Percentiles rank a stretch among this genome's conserved stretches.
phyloP scores from a whole-genome alignment of 495 filamentous ascomycete species.

The Ascobolus immersus region DNA sequence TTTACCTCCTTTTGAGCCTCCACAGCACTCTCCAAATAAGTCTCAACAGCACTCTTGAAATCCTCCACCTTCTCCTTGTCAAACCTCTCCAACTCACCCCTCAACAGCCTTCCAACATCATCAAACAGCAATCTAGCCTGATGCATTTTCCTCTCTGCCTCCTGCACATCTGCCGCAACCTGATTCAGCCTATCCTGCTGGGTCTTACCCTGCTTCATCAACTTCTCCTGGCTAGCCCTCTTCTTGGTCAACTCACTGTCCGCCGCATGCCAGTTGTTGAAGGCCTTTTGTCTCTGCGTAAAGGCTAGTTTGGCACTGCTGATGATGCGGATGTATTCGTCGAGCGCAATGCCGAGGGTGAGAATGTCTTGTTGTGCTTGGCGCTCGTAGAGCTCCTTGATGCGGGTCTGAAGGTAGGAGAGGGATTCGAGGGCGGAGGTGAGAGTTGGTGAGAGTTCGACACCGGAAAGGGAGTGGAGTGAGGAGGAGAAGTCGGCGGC shows the following conservation, averaged over 20 bases:
- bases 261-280: conserved; percentile 71
- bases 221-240: conserved; percentile 64
- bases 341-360: conserved; percentile 86
- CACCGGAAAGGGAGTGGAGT: conserved; percentile 64
- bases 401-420: conserved; percentile 75
- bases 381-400: conserved; percentile 81
- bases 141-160: conserved; percentile 84
- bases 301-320: conserved; percentile 82
- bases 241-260: conserved; percentile 74
- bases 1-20: conserved; percentile 93
- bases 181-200: conserved; percentile 90
- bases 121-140: conserved; percentile 75
- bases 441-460: conserved; percentile 57
- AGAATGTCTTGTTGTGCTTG: conserved; percentile 94
- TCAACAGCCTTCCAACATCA: conserved; percentile 89
- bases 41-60: conserved; percentile 95
- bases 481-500: conserved; percentile 79
- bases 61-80: conserved; percentile 97
- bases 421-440: conserved; percentile 71
- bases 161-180: conserved; percentile 67
- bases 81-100: conserved; percentile 70
- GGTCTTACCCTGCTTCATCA: conserved; percentile 71
- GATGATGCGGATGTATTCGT: conserved; percentile 93
- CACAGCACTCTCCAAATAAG: conserved; percentile 82
- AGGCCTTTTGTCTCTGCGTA: conserved; percentile 75